Evolutionary conservation across 2,329 filamentous ascomycete genomes (phyloP).

Genomic region (Fusarium oligoseptatum): DNA sequence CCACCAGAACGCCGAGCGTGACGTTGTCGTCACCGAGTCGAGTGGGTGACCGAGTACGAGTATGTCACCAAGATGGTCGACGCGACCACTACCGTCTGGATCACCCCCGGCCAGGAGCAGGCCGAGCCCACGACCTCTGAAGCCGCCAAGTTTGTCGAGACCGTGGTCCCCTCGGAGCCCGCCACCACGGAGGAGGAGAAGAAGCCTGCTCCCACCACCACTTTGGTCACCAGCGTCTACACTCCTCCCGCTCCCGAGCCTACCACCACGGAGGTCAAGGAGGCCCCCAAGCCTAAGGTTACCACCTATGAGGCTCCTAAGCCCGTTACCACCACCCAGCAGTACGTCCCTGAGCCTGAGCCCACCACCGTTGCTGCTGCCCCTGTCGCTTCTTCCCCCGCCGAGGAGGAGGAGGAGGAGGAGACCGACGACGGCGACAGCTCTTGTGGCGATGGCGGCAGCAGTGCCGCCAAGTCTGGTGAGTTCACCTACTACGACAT

Average conservation of each 20-base stretch:
- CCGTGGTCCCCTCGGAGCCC: slow-evolving; percentile 29
- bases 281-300: slow-evolving; percentile 31
- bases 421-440: slow-evolving; percentile 15
- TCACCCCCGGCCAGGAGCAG: slow-evolving; percentile 53
- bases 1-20: slow-evolving; percentile 54
- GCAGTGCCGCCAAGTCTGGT: slow-evolving; percentile 59
- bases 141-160: slow-evolving; percentile 31
- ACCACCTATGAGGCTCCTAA: slow-evolving; percentile 11
- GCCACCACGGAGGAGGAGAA: slow-evolving; percentile 29
- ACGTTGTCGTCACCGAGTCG: slow-evolving; percentile 60
- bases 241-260: slow-evolving; percentile 34
- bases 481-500: slow-evolving; percentile 82
- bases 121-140: slow-evolving; percentile 40
- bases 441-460: slow-evolving; percentile 26
- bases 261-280: slow-evolving; percentile 14
- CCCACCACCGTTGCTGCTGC: slow-evolving; percentile 33
- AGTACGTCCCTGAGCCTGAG: slow-evolving; percentile 23
- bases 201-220: slow-evolving; percentile 41
- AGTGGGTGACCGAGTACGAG: slow-evolving; percentile 65
- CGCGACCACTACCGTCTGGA: slow-evolving; percentile 60
- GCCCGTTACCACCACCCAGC: slow-evolving; percentile 1
- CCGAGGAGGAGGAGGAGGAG: slow-evolving; percentile 24
- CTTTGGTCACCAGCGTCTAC: slow-evolving; percentile 37
- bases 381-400: slow-evolving; percentile 29
- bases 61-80: slow-evolving; percentile 64